phyloP scores from a whole-genome alignment of 73 alveolate genomes.

The Symbiodinium pilosum region DNA sequence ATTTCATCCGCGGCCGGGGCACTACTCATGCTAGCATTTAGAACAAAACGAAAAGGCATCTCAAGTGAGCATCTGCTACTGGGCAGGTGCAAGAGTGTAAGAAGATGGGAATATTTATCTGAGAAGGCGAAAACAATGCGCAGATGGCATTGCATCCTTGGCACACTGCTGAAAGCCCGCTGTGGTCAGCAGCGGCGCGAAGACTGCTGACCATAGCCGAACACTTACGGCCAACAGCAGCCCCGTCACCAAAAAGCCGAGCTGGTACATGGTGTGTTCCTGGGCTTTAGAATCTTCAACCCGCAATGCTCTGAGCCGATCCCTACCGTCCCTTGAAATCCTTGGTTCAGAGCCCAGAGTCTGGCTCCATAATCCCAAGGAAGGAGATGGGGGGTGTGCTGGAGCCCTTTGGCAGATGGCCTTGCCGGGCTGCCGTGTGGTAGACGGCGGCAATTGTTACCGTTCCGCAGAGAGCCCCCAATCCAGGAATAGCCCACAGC shows the following conservation, averaged over 20 bases:
- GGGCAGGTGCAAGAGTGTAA: no score
- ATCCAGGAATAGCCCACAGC: neutral
- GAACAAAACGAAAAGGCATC: no score
- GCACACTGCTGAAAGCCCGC: neutral
- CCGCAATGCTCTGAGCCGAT: no score
- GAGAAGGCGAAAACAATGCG: no score
- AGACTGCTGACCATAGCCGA: conserved; percentile 3
- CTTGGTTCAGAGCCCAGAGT: neutral
- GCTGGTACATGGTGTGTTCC: neutral
- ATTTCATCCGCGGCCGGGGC: no score
- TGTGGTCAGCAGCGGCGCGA: neutral
- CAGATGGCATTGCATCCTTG: neutral
- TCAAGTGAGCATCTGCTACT: no score
- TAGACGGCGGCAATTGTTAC: neutral
- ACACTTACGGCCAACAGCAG: neutral
- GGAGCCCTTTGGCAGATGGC: neutral
- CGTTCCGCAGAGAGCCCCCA: neutral
- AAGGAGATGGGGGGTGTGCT: neutral
- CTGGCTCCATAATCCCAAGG: neutral
- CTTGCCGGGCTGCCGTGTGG: neutral
- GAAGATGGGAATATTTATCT: no score
- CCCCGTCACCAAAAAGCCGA: conserved; percentile 8
- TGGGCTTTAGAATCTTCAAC: neutral
- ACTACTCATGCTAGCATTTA: no score
- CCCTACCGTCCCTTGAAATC: neutral